Evolutionary conservation across 148 eudicot species (phyloP), one percentile per base, ranked within the genome.

Genomic region (Heliamphora exappendiculata): DNA sequence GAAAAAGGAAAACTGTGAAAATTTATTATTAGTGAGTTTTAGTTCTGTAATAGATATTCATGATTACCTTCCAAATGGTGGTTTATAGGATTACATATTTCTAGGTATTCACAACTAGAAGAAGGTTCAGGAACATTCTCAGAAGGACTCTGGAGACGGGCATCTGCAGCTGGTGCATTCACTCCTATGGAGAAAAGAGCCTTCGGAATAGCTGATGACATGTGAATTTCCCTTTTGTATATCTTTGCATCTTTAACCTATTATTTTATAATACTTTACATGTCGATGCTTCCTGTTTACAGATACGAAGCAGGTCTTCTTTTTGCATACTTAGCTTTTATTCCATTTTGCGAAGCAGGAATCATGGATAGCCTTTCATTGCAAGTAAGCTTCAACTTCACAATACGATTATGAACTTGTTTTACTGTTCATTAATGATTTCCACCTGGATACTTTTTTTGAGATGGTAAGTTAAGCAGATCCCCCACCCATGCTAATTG

Each of bases 221-320:
- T 95, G 98, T 89, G 80, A 80, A 82, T 77, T 57, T 20, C 67
- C 7, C 33, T 33, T 33, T 37, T 28, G 44, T 47, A 10, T 74
- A 16, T 20, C 5, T 3, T 19, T 3, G 7, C 37, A 14, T 60
- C 3, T 20, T 41, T 67, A 75, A 65, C 51, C 69, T 14, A 10
- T 53, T 17, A 67, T 17, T 34, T 62, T 31, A 29, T 70, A 62
- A 47, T 63, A 49, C 47, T 20, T 16, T 59, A 57, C 14, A 37
- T 11, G 26, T 41, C 37, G 44, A 77, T 69, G 67, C 41, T 82
- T 77, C 58, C 58, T 47, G 26, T 58, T 70, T 78, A 77, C 96
- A 95, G 99, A 83, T 95, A 91, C 74, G 97, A 84, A 91, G 97
- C 99, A 53, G 99, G 99, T 74, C 94, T 95, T 76, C 94, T 95